Conservation (phyloP, 148 eudicot species). For the Oxyria digyna region DNA sequence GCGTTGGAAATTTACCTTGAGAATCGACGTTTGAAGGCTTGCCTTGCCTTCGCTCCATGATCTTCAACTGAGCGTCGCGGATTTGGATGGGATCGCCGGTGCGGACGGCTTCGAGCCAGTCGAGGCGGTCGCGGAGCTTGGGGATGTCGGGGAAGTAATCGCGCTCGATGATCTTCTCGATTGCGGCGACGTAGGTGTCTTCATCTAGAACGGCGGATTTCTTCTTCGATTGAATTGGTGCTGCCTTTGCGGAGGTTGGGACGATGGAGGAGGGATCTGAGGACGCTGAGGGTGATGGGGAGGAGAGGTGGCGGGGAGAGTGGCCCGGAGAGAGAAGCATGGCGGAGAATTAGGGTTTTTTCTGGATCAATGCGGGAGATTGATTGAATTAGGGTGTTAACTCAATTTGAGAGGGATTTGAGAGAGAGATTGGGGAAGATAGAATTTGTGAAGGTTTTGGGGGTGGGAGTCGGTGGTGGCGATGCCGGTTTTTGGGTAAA, state of each 20-base stretch:
- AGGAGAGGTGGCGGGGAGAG: constrained; percentile 79
- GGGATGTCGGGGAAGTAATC: constrained; percentile 96
- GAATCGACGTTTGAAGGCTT: constrained; percentile 3
- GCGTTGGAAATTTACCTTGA: constrained; percentile 41
- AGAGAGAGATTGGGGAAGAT: background rate
- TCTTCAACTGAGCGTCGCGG: constrained; percentile 88
- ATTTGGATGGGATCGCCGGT: constrained; percentile 61
- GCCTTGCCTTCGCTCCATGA: constrained; percentile 58
- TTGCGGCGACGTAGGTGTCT: constrained; percentile 75
- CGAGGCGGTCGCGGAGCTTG: constrained; percentile 83
- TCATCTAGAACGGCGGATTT: constrained; percentile 49
- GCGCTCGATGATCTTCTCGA: constrained; percentile 84
- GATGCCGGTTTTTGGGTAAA: no score
- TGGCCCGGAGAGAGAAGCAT: constrained; percentile 89
- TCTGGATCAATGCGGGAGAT: background rate
- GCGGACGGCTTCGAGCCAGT: constrained; percentile 77
- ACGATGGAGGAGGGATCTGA: constrained; percentile 10
- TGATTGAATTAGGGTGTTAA: background rate
- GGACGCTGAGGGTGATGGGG: constrained; percentile 37
- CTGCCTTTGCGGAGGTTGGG: background rate
- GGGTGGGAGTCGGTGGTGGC: background rate
- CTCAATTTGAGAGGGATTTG: background rate
- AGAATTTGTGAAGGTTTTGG: background rate
- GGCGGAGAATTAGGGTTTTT: constrained; percentile 9
- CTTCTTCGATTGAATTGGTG: constrained; percentile 14